Conservation (phyloP, 176 grass and related monocot genomes). For the Triticum urartu region DNA sequence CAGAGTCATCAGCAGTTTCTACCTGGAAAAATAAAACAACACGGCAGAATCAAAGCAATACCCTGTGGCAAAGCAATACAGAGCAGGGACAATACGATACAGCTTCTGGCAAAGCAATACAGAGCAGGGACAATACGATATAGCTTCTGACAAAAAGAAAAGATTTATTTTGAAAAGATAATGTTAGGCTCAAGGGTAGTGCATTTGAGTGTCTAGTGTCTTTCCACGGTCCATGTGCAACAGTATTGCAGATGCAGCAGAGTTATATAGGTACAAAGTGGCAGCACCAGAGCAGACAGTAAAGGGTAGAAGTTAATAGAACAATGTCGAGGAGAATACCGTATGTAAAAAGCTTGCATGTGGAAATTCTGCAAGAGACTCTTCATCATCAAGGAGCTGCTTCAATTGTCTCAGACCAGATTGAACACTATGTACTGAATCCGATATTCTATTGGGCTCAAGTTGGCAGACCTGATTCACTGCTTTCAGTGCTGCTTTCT, state of each 20-base stretch:
- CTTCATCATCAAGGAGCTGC: conserved; percentile 74
- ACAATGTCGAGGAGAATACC: conserved; percentile 50
- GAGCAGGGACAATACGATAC: conserved; percentile 11
- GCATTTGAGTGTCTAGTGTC: conserved; percentile 25
- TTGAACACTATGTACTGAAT: conserved; percentile 47
- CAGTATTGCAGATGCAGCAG: not conserved
- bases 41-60: conserved; percentile 22
- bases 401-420: conserved; percentile 70
- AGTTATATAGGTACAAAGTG: conserved; percentile 9
- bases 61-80: conserved; percentile 8
- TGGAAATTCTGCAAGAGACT: conserved; percentile 96
- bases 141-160: conserved; percentile 12
- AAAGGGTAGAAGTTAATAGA: conserved; percentile 26
- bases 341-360: conserved; percentile 78
- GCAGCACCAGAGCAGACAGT: not conserved
- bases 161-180: not conserved
- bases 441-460: conserved; percentile 37
- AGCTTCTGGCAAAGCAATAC: conserved; percentile 4
- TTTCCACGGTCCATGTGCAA: conserved; percentile 10
- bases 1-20: conserved; percentile 63
- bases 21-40: conserved; percentile 54
- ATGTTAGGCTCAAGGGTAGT: not conserved
- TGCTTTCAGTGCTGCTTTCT: conserved; percentile 56
- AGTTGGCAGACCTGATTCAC: conserved; percentile 64
- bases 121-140: conserved; percentile 12